Conservation (phyloP, 1,139 yeast genomes). For the Nematodospora anomalae region DNA sequence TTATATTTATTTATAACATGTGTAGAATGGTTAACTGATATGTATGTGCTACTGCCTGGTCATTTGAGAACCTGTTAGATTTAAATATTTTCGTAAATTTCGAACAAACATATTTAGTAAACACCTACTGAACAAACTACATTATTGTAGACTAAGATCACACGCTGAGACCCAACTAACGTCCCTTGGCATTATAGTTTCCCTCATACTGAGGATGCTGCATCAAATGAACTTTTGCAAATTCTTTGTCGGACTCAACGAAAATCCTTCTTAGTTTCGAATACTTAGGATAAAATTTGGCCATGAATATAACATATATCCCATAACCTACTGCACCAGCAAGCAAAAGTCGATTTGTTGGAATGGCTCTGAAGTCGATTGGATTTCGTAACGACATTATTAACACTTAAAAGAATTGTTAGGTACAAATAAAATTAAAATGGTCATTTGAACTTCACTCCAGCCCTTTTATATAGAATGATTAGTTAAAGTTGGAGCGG, state of each 20-base stretch:
- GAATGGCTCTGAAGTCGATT: neutral
- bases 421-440: too few relatives aligned
- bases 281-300: slow-evolving; percentile 1
- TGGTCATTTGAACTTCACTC: too few relatives aligned
- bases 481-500: too few relatives aligned
- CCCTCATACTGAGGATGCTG: slow-evolving; percentile 1
- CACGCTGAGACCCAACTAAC: too few relatives aligned
- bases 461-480: neutral
- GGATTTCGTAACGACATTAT: slow-evolving; percentile 7
- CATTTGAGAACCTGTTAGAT: too few relatives aligned
- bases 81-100: too few relatives aligned
- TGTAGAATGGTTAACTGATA: too few relatives aligned
- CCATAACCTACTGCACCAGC: slow-evolving; percentile 8
- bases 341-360: slow-evolving; percentile 2
- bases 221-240: slow-evolving; percentile 4
- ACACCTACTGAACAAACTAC: too few relatives aligned
- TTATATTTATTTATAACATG: slow-evolving; percentile 1
- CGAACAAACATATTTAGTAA: too few relatives aligned
- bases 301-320: slow-evolving; percentile 3
- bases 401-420: too few relatives aligned
- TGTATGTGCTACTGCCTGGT: too few relatives aligned
- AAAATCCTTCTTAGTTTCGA: slow-evolving; percentile 4
- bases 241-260: slow-evolving; percentile 5
- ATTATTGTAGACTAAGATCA: too few relatives aligned
- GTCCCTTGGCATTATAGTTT: slow-evolving; percentile 1